Conservation (phyloP, 805 yeast genomes). For the Zygosaccharomyces pseudorouxii region DNA sequence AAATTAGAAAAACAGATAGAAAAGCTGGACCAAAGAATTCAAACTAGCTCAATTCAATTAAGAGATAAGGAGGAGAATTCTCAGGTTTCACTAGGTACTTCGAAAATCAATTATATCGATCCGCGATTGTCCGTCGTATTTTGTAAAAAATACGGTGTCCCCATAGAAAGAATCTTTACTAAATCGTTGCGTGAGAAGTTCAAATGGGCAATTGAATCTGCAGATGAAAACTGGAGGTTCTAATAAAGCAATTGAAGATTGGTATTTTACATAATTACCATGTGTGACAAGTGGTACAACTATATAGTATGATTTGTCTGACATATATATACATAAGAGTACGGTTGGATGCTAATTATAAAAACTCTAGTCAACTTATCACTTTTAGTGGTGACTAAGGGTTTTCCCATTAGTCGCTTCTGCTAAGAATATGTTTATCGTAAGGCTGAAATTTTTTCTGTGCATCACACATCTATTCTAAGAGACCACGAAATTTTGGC, state of each 20-base stretch:
- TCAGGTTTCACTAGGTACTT: conserved; percentile 86
- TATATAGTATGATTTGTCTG: background rate
- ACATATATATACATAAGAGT: background rate
- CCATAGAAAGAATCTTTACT: conserved; percentile 86
- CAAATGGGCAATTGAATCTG: conserved; percentile 92
- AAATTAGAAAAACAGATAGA: conserved; percentile 69
- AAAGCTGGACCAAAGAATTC: conserved; percentile 64
- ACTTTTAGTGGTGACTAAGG: background rate
- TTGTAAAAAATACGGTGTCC: conserved; percentile 79
- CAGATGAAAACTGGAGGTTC: conserved; percentile 83
- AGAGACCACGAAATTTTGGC: conserved; percentile 5
- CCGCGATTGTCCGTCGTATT: conserved; percentile 89
- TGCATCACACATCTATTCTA: background rate
- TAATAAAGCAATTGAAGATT: conserved; percentile 29
- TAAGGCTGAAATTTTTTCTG: background rate
- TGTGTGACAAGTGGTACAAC: no score
- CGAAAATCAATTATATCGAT: conserved; percentile 92
- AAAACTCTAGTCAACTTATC: background rate
- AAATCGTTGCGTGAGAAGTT: conserved; percentile 90
- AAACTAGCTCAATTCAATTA: conserved; percentile 64
- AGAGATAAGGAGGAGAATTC: conserved; percentile 94
- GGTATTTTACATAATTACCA: background rate
- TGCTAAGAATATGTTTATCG: background rate
- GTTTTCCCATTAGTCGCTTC: background rate
- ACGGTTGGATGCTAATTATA: background rate